Percentiles rank a stretch among this genome's conserved stretches.
phyloP scores from a whole-genome alignment of 2,329 filamentous ascomycete genomes.

The Colletotrichum phormii region DNA sequence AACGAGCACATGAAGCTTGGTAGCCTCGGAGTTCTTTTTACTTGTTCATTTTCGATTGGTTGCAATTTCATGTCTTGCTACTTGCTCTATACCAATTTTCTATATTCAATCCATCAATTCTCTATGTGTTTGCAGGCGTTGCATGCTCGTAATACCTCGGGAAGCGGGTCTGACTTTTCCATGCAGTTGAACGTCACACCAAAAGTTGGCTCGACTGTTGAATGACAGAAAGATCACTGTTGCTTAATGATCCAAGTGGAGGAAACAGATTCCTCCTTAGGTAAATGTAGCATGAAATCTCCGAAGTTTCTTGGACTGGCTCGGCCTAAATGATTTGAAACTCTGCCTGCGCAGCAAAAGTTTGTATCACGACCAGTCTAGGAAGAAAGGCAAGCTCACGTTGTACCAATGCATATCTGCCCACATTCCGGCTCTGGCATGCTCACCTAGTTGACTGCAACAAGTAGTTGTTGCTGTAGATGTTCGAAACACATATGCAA shows the following conservation, averaged over 20 bases:
- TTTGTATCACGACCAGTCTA: background rate
- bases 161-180: background rate
- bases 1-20: conserved; percentile 17
- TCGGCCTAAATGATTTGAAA: background rate
- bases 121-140: background rate
- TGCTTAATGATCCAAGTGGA: too few species aligned
- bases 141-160: too few species aligned
- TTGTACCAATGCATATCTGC: background rate
- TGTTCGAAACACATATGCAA: too few species aligned
- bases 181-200: background rate
- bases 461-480: background rate
- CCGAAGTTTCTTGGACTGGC: background rate
- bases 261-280: background rate
- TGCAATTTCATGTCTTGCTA: background rate
- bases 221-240: background rate
- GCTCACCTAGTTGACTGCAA: background rate
- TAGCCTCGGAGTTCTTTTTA: background rate
- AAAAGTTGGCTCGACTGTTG: background rate
- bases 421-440: background rate
- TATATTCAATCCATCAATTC: background rate
- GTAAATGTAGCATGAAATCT: background rate
- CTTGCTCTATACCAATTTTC: background rate
- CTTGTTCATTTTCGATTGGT: background rate
- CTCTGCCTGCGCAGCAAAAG: background rate
- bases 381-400: background rate